Base-by-base conservation (phyloP, 2,329 filamentous ascomycete species). In the Paraphoma sp. region DNA sequence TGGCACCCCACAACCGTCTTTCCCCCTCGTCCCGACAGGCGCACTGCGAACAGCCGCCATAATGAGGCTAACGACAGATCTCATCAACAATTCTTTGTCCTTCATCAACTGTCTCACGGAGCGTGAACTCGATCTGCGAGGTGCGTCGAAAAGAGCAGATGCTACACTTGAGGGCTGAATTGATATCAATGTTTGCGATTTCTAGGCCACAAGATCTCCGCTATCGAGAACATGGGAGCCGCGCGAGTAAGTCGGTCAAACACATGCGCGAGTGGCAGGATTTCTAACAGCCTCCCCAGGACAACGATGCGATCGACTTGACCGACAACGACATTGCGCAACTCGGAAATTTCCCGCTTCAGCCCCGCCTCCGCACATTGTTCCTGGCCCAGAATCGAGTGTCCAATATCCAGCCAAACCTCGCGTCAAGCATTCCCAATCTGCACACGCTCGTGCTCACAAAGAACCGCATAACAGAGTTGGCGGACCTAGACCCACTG, bases 101-200 rank as follows among this genome's bases (percentile, higher is more conserved):
- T 99, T 97, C 85, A 90, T 98, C 81, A 99, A 98, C 82, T 93
- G 94, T 78, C 87, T 99, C 79, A 96, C 95, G 83, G 95, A 99
- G 86, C 92, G 95, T 80, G 95, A 99, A 87, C 88, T 99, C 79
- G 93, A 98, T 84, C 92, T 99, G 73, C 89, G 95, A 97, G 95
- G 95, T 98, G 91, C 88, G 93, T 87, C 87, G 90, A 90, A 92
- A 96, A 92, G 92, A 88, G 85, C 91, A 94, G 93, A 95, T 96
- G 87, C 92, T 97, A 91, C 91, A 93, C 87, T 87, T 87, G 82
- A 76, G 88, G 88, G 86, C 90, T 91, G 85, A 87, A 86, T 94
- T 95, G 89, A 96, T 93, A 90, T 86, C 84, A 77, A 84, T 82
- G 80, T 82, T 81, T 76, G 67, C 68, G 60, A 69, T 65, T 56